Conservation (phyloP, 1,284 basidiomycete species). For the Pulveroboletus sp. region DNA sequence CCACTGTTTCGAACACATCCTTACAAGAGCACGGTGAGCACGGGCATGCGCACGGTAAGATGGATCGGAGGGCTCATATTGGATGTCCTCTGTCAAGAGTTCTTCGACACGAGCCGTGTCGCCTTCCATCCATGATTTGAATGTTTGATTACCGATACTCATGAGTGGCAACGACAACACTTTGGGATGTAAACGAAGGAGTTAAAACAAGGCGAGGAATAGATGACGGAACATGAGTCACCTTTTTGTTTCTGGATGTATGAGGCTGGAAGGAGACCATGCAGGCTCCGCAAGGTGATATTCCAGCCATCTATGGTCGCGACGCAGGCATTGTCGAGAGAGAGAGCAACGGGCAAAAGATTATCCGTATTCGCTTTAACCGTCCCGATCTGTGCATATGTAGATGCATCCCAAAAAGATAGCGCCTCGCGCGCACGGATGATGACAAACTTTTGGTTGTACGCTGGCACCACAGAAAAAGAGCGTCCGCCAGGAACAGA, state of each 20-base stretch:
- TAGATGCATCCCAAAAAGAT: background rate
- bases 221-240: background rate
- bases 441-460: background rate
- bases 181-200: background rate
- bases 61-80: too few relatives aligned
- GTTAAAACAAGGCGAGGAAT: background rate
- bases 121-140: background rate
- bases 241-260: background rate
- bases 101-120: background rate
- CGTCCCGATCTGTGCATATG: background rate
- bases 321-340: background rate
- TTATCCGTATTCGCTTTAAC: background rate
- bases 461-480: background rate
- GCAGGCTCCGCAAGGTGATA: background rate
- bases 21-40: background rate
- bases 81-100: slow-evolving; percentile 2
- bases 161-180: background rate
- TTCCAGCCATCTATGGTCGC: slow-evolving; percentile 2
- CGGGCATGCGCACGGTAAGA: background rate
- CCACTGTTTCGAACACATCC: background rate
- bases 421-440: background rate
- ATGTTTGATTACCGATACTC: background rate
- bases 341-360: background rate
- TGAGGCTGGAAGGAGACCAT: background rate
- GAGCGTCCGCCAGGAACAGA: background rate